Base-by-base conservation (phyloP, 257 asterid species). In the Nicotiana sylvestris region DNA sequence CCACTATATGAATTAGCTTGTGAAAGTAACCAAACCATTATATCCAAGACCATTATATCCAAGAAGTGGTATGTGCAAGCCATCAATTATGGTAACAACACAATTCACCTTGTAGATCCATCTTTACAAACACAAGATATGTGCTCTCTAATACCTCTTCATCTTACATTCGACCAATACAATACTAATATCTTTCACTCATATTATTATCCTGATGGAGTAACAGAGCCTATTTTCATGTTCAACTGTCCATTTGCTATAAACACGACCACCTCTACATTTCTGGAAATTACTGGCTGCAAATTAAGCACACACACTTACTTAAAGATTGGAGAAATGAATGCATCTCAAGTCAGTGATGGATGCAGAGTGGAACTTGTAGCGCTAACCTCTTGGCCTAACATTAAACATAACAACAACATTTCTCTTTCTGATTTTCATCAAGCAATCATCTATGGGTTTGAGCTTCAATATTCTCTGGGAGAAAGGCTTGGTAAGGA, bases 21-120 rank as follows among this genome's bases (percentile, higher is more conserved):
- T 49, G 86, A 82, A 46, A 46, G 85, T 60, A 81, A 88, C 56
- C 80, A 80, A 2, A 53, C 89, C 43, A 55, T 60, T 0, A 6
- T 72, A 13, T 69, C 86, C 74, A 74, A 69, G 4, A 81, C 89
- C 43, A 55, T 60, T 0, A 6, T 72, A 13, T 69, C 86, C 74
- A 74, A 69, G 4, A 81, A 84, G 35, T 69, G 61, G 25, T 21
- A 32, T 2, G 86, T 86, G 0, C 81, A 51, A 79, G 62, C 83
- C 13, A 86, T 88, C 83, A 13, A 82, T 74, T 86, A 88, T 60
- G 0, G 17, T 3, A 64, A 81, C 62, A 2, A 53, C 30, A 82
- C 86, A 53, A 81, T 88, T 37, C 88, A 39, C 61, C 80, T 88
- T 16, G 68, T 66, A 17, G 84, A 84, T 83, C 60, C 81, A 25